Conservation (phyloP, 2,329 filamentous ascomycete genomes). For the Fusarium metavorans region DNA sequence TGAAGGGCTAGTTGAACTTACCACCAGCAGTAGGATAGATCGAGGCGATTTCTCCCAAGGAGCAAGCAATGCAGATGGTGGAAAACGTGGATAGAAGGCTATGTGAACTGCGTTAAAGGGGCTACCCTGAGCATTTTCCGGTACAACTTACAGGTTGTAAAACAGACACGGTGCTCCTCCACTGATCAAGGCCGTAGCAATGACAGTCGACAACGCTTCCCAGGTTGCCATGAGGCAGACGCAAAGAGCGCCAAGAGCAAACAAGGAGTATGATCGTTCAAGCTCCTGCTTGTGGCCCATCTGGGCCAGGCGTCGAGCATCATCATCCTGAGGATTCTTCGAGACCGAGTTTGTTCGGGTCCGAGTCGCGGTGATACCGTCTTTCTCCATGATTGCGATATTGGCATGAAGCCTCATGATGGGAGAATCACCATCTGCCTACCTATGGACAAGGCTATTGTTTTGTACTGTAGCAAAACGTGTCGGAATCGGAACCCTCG, state of each 20-base stretch:
- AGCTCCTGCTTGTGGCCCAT: slow-evolving; percentile 49
- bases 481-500: neutral
- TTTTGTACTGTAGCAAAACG: neutral
- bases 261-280: slow-evolving; percentile 52
- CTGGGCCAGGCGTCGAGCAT: slow-evolving; percentile 43
- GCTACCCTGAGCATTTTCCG: neutral
- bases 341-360: neutral
- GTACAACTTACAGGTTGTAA: slow-evolving; percentile 43
- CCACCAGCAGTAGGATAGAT: slow-evolving; percentile 39
- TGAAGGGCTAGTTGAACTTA: neutral
- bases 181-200: slow-evolving; percentile 57
- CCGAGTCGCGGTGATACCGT: slow-evolving; percentile 1
- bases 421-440: neutral
- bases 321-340: neutral
- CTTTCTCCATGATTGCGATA: slow-evolving; percentile 15
- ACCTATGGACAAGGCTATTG: neutral
- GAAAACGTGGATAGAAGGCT: slow-evolving; percentile 30
- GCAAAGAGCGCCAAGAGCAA: slow-evolving; percentile 57
- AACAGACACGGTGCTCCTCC: slow-evolving; percentile 61
- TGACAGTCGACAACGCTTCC: slow-evolving; percentile 61
- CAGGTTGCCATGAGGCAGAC: slow-evolving; percentile 64
- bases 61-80: slow-evolving; percentile 30
- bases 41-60: slow-evolving; percentile 34
- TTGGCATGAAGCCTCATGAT: neutral
- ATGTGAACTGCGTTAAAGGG: neutral